These are phyloP conservation scores for Heterobasidion annosum DNA, from an alignment of 1,284 basidiomycete genomes.

Conservation along the genomic window DNA sequence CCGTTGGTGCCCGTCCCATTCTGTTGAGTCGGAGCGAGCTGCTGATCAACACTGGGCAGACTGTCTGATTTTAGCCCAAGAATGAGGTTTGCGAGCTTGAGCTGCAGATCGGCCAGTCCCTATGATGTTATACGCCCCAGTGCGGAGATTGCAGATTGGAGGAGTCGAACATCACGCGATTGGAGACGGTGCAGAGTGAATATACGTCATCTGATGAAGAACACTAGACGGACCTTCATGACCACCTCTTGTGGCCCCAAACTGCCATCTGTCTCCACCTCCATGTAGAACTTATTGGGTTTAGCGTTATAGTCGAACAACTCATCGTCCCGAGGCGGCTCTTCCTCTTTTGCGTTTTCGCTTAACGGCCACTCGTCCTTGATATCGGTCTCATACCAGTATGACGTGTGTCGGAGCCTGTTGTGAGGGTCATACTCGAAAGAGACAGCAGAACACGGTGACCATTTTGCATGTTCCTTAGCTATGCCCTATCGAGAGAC, in stretches of 20 bases:
- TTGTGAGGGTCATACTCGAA: conserved; percentile 99
- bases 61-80: conserved; percentile 57
- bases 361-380: conserved; percentile 79
- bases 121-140: conserved; percentile 18
- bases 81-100: conserved; percentile 76
- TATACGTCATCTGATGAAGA: not conserved
- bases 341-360: conserved; percentile 77
- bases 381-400: conserved; percentile 88
- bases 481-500: conserved; percentile 70
- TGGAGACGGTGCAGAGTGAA: not conserved
- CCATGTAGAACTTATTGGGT: conserved; percentile 84
- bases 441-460: conserved; percentile 88
- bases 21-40: not conserved
- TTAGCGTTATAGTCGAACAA: conserved; percentile 83
- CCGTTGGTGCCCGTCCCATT: conserved; percentile 6
- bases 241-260: conserved; percentile 84
- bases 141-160: not conserved
- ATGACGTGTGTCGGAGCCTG: conserved; percentile 89
- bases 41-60: conserved; percentile 13
- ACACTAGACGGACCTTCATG: conserved; percentile 46
- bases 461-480: conserved; percentile 99
- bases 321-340: conserved; percentile 69
- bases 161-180: not conserved
- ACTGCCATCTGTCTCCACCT: conserved; percentile 88
- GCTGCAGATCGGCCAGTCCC: conserved; percentile 76